Evolutionary conservation across 345 rosid genomes (phyloP), one percentile per base, ranked within the genome.

Genomic region (Boechera stricta): DNA sequence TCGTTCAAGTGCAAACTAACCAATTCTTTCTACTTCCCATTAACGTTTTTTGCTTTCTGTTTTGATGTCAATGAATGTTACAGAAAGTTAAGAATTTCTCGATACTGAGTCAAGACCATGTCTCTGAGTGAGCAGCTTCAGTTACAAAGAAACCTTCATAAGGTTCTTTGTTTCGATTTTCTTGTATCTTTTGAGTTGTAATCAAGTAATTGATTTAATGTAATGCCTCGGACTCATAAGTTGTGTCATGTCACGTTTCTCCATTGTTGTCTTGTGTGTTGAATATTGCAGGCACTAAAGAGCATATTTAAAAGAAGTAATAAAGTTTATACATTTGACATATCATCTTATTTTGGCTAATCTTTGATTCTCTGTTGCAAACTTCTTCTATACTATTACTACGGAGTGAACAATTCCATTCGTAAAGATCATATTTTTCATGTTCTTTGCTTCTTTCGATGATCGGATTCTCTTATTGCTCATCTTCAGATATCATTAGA

Each of bases 71-170:
- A 70, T 58, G 59, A 26, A 21, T 33, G 51, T 57, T 7, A 16
- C 88, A 90, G 94, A 88, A 89, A 75, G 94, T 90, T 80, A 87
- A 84, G 82, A 89, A 83, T 62, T 90, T 93, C 77, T 80, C 85
- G 1, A 68, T 90, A 64, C 88, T 84, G 42, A 75, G 86, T 29
- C 83, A 82, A 69, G 82, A 78, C 5, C 53, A 45, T 5, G 82
- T 77, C 28, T 45, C 47, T 15, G 75, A 35, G 59, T 85, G 81
- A 45, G 80, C 84, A 67, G 67, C 70, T 60, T 52, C 84, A 12
- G 51, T 49, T 60, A 67, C 75, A 51, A 86, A 85, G 86, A 82
- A 76, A 74, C 70, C 85, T 58, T 86, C 82, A 75, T 54, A 44
- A 29, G 42, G 5, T 59, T 73, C 16, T 10, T 55, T 56, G 65